phyloP scores from a whole-genome alignment of 2,329 filamentous ascomycete species.

The Trichoderma citrinoviride region DNA sequence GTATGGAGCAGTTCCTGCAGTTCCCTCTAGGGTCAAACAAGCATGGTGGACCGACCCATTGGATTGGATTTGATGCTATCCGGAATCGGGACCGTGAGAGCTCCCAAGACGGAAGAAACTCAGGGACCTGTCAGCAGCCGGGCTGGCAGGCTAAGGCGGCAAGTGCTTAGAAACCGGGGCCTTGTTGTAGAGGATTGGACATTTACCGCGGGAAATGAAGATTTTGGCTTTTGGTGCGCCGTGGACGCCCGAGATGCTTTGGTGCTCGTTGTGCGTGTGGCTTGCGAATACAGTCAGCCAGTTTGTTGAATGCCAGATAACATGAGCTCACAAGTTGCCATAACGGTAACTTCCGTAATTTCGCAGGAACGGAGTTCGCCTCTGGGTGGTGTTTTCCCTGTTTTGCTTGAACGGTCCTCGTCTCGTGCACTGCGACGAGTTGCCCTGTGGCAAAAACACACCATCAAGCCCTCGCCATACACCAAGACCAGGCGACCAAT shows the following conservation, averaged over 20 bases:
- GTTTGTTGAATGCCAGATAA: too few relatives aligned
- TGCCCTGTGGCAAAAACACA: background rate
- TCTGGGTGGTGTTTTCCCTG: background rate
- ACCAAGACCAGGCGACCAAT: background rate
- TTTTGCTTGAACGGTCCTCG: background rate
- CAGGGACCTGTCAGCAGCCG: conserved; percentile 15
- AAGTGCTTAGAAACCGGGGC: conserved; percentile 20
- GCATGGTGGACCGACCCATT: background rate
- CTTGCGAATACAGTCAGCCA: conserved; percentile 13
- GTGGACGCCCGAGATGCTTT: too few relatives aligned
- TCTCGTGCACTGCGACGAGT: background rate
- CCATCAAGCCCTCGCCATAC: background rate
- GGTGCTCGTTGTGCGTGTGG: background rate
- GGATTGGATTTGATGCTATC: background rate
- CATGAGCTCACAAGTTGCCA: too few relatives aligned
- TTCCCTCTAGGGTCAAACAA: too few relatives aligned
- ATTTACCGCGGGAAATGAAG: background rate
- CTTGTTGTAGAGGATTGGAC: background rate
- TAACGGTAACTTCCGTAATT: too few relatives aligned
- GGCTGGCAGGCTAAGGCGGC: background rate
- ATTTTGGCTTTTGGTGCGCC: background rate
- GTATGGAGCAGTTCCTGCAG: too few relatives aligned
- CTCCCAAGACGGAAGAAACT: background rate
- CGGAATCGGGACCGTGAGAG: too few relatives aligned
- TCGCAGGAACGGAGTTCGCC: background rate